These are phyloP conservation scores for Podospora conica DNA, from an alignment of 495 filamentous ascomycete genomes.

Conservation along the genomic window DNA sequence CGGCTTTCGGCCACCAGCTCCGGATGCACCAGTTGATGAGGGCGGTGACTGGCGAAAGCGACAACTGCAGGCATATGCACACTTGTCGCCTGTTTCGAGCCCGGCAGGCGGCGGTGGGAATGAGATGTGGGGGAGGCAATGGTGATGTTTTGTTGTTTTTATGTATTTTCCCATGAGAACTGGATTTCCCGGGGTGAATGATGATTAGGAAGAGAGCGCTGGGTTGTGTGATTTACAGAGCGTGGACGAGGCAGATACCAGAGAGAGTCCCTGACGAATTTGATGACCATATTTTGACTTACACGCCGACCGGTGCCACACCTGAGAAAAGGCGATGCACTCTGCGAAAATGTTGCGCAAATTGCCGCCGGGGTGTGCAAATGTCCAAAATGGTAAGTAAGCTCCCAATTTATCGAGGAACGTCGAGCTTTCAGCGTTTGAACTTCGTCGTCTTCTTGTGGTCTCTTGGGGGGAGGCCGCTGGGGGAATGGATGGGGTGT, in stretches of 20 bases:
- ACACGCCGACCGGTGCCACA: neutral
- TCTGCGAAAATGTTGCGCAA: neutral
- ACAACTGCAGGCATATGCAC: neutral
- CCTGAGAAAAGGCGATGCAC: neutral
- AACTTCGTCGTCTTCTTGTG: neutral
- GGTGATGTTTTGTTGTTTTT: neutral
- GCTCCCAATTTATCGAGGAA: neutral
- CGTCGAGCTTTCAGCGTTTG: neutral
- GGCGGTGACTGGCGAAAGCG: neutral
- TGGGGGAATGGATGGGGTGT: neutral
- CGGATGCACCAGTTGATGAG: neutral
- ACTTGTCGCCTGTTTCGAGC: neutral
- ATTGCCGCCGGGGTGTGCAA: neutral
- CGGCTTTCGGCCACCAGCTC: neutral
- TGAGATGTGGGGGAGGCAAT: neutral
- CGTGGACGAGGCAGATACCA: neutral
- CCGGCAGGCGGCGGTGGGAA: neutral
- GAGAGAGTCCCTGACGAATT: neutral
- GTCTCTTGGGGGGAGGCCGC: neutral
- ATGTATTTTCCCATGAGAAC: neutral
- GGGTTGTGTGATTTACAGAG: neutral
- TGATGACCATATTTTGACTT: neutral
- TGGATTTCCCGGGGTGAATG: neutral
- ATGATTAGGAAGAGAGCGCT: neutral
- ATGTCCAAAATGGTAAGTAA: neutral